Conservation (phyloP, 164 flowering plant species). For the Magnolia sinica region DNA sequence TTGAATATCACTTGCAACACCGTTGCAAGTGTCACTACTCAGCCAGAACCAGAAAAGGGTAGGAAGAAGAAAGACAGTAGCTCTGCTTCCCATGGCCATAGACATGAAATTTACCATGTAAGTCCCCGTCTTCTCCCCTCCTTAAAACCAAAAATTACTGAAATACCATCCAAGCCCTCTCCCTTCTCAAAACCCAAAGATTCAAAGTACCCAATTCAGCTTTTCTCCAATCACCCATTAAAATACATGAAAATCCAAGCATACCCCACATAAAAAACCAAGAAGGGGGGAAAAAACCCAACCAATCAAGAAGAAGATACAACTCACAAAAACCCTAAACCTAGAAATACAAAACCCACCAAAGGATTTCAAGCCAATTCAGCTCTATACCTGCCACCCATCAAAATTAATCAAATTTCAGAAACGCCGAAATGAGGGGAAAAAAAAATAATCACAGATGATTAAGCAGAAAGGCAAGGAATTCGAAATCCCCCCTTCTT, state of each 20-base stretch:
- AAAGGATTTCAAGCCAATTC: background rate
- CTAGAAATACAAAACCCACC: background rate
- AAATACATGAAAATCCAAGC: background rate
- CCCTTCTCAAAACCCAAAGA: constrained; percentile 3
- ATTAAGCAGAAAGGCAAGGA: background rate
- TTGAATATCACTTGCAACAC: constrained; percentile 34
- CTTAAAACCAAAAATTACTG: background rate
- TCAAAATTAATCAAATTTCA: background rate
- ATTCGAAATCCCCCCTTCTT: background rate
- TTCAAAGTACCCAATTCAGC: constrained; percentile 1
- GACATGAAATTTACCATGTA: background rate
- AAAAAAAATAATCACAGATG: background rate
- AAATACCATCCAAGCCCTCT: background rate
- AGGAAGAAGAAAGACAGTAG: constrained; percentile 1
- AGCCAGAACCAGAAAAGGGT: background rate
- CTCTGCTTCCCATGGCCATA: background rate
- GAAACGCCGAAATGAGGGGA: background rate
- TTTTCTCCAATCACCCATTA: background rate
- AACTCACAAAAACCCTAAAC: background rate
- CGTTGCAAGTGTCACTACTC: constrained; percentile 19
- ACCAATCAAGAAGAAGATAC: background rate
- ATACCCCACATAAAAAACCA: background rate
- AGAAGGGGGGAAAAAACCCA: background rate
- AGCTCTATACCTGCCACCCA: background rate
- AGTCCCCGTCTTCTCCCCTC: background rate